Evolutionary conservation across 495 filamentous ascomycete genomes (phyloP).

Genomic region (Penicillium canariense): DNA sequence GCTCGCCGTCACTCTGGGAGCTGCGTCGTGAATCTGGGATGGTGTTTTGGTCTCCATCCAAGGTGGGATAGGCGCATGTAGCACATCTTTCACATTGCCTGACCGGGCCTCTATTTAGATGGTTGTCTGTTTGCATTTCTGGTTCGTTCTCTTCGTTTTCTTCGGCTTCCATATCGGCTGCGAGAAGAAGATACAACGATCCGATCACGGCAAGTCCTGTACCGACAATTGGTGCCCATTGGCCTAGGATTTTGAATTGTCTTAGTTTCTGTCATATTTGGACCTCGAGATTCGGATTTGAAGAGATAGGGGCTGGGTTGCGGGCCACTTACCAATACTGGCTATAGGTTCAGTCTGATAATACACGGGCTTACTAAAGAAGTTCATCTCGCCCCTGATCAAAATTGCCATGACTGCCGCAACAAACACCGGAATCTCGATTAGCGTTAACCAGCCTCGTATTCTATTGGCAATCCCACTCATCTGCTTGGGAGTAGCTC

Average conservation of each 20-base stretch:
- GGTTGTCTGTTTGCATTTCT: background rate
- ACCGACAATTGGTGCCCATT: constrained; percentile 58
- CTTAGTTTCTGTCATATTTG: background rate
- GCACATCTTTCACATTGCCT: constrained; percentile 5
- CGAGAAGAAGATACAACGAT: constrained; percentile 51
- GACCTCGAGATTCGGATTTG: constrained; percentile 3
- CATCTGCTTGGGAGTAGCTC: constrained; percentile 50
- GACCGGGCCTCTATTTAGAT: background rate
- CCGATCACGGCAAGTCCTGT: constrained; percentile 52
- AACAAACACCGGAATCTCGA: constrained; percentile 53
- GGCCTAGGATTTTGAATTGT: constrained; percentile 27
- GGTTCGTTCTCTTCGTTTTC: constrained; percentile 9
- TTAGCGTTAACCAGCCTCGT: constrained; percentile 40
- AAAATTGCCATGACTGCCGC: constrained; percentile 55
- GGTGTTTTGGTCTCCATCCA: background rate
- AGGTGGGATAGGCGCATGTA: constrained; percentile 2
- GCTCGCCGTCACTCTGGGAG: background rate
- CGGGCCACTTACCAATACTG: constrained; percentile 46
- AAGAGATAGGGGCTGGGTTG: background rate
- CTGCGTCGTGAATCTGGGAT: background rate
- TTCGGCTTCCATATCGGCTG: constrained; percentile 30
- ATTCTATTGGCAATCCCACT: constrained; percentile 44
- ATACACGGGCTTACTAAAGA: constrained; percentile 47
- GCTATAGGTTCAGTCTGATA: constrained; percentile 56
- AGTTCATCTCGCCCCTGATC: constrained; percentile 56